Base-by-base conservation (phyloP, 192 early-diverging fungal genomes). In the Gigaspora rosea region DNA sequence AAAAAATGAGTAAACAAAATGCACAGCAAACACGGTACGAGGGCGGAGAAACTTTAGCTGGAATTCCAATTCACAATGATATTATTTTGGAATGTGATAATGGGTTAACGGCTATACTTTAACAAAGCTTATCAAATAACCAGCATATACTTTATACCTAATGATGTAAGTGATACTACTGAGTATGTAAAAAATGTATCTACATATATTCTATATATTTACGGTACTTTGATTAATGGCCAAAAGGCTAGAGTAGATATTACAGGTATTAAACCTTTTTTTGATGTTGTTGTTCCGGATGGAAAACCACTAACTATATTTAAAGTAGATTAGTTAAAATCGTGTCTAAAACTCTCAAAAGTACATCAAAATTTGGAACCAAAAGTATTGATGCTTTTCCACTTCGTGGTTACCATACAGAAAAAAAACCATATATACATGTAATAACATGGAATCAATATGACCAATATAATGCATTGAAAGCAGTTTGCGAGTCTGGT, bases 211-310 rank as follows among this genome's bases (percentile, higher is more conserved):
- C 35, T 72, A n/a, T 51, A 10, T 56, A 69, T 69, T 69, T 15
- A 16, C 18, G 67, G 67, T 69, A 16, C 67, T 69, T 69, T 69
- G 18, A 69, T 69, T 50, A 69, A 69, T 69, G 67, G 47, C 41
- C 67, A 69, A 69, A 69, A 69, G 20, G 67, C 67, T 15, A 47
- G 8, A 5, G 67, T 69, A 16, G 2, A 69, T 69, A 69, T 69
- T 69, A 69, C 67, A 69, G 70, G 33, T 36, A 72, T 72, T 18
- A 72, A 72, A 56, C 54, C 70, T 12, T 72, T 72, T 51, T 72
- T 72, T 72, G 70, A 72, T 72, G 27, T 56, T 15, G 54, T 35
- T 35, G 54, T 72, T 13, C 54, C 70, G 32, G 70, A 71, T n/a
- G n/a, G n/a, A 56, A 2, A 2, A 54, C 62, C 1, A 63, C 33